Evolutionary conservation across 2,329 filamentous ascomycete species (phyloP), one percentile per base, ranked within the genome.

Genomic region (Aspergillus clavatus): DNA sequence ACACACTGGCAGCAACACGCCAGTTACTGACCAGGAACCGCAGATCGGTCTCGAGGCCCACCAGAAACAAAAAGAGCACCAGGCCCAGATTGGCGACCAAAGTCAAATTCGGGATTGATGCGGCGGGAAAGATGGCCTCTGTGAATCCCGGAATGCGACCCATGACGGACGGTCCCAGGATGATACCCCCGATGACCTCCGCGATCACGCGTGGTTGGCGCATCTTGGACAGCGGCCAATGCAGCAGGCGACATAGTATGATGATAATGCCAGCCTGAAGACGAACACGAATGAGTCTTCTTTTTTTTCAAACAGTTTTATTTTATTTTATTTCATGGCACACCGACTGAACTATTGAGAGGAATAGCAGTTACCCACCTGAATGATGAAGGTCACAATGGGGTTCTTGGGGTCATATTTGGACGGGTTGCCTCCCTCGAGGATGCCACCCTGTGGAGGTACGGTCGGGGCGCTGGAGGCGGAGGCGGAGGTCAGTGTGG

Each of bases 141-240:
- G 80, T 75, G 70, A 95, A 95, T 29, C 83, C 82, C 1, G 88
- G 88, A 18, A 95, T 89, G 42, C 85, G 82, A 60, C 89, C 89
- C 81, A 95, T 85, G 18, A 94, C 86, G 0, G 89, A 93, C 1
- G 89, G 89, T 3, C 89, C 89, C 1, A 95, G 77, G 28, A 95
- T 67, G 59, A 93, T 87, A 42, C 87, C 87, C n/a, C 85, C 86
- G 44, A 91, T 81, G 47, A 93, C 87, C 69, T 93, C 87, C 40
- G 87, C 84, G 57, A 93, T 90, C 54, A 93, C 87, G 38, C 85
- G 81, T 51, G 87, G 87, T 61, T 93, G 87, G 45, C 85, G 82
- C 40, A 93, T 75, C 58, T 83, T 84, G 55, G 84, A 84, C 4
- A 91, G 77, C 7, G 87, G 87, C 71, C 79, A 89, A 63, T 91